phyloP scores from a whole-genome alignment of 176 grass and related monocot species.

The Stipa capillata region DNA sequence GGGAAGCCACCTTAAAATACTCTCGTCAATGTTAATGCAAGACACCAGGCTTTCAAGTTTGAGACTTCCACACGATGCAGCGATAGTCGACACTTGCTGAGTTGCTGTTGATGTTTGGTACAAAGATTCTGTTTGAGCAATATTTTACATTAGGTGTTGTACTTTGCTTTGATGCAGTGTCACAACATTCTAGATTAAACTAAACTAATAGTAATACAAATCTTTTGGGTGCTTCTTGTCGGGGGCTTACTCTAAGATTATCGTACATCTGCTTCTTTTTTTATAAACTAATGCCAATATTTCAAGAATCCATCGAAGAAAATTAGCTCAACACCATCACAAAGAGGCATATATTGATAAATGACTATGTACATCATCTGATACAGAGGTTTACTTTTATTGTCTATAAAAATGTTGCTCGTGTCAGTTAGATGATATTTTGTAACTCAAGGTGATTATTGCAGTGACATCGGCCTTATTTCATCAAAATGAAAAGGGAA shows the following conservation, averaged over 20 bases:
- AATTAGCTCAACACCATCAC: too few species aligned
- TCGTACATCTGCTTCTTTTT: background rate
- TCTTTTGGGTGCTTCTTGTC: slow-evolving; percentile 7
- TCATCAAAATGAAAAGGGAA: background rate
- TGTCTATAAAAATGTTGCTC: too few species aligned
- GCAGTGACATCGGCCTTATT: too few species aligned
- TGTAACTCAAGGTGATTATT: too few species aligned
- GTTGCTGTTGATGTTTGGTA: background rate
- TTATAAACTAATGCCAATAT: background rate
- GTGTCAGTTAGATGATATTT: too few species aligned
- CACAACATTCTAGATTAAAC: background rate
- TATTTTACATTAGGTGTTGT: background rate
- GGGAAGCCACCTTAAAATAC: slow-evolving; percentile 24
- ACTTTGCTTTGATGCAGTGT: background rate
- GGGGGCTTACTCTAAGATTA: background rate
- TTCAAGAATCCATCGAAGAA: background rate
- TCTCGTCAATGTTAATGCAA: slow-evolving; percentile 29
- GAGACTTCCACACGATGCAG: slow-evolving; percentile 5
- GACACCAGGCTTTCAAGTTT: slow-evolving; percentile 6
- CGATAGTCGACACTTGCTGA: background rate
- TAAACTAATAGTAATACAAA: slow-evolving; percentile 8
- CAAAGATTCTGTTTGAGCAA: slow-evolving; percentile 9
- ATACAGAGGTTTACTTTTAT: too few species aligned
- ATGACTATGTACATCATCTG: too few species aligned
- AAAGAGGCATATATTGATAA: too few species aligned